These are phyloP conservation scores for Calocera cornea DNA, from an alignment of 768 basidiomycete genomes.

Conservation along the genomic window DNA sequence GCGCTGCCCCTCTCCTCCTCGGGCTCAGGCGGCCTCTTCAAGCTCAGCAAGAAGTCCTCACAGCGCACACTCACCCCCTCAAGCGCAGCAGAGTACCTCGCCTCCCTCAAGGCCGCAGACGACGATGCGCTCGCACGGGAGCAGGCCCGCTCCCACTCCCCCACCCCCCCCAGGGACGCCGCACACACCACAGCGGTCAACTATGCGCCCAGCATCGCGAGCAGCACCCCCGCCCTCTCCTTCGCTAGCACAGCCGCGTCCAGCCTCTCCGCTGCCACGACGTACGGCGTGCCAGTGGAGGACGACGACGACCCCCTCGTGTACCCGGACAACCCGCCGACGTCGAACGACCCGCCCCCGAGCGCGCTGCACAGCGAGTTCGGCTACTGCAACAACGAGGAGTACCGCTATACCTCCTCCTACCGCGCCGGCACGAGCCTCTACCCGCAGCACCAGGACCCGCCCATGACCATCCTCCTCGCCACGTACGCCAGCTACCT, in stretches of 20 bases:
- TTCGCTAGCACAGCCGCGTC: background rate
- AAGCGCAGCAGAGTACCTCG: background rate
- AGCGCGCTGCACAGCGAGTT: slow-evolving; percentile 59
- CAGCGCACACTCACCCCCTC: background rate
- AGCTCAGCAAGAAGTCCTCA: background rate
- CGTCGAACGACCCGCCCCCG: background rate
- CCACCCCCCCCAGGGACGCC: background rate
- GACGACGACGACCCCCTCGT: background rate
- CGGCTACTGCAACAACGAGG: slow-evolving; percentile 73
- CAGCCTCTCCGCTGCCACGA: background rate
- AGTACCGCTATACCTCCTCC: slow-evolving; percentile 52
- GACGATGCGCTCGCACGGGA: slow-evolving; percentile 1
- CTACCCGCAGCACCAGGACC: slow-evolving; percentile 58
- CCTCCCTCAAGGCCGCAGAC: background rate
- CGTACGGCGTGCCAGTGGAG: background rate
- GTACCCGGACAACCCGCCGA: background rate
- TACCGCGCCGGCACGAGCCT: slow-evolving; percentile 35
- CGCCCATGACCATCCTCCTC: slow-evolving; percentile 83
- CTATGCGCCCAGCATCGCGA: background rate
- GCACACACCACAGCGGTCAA: background rate
- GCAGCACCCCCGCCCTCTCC: slow-evolving; percentile 1
- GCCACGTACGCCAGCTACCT: slow-evolving; percentile 90
- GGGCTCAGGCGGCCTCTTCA: background rate
- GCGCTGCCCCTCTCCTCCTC: slow-evolving; percentile 1
- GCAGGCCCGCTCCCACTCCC: background rate